Evolutionary conservation across 345 rosid genomes (phyloP), one percentile per base, ranked within the genome.

Genomic region (Psidium friedrichsthalianum): DNA sequence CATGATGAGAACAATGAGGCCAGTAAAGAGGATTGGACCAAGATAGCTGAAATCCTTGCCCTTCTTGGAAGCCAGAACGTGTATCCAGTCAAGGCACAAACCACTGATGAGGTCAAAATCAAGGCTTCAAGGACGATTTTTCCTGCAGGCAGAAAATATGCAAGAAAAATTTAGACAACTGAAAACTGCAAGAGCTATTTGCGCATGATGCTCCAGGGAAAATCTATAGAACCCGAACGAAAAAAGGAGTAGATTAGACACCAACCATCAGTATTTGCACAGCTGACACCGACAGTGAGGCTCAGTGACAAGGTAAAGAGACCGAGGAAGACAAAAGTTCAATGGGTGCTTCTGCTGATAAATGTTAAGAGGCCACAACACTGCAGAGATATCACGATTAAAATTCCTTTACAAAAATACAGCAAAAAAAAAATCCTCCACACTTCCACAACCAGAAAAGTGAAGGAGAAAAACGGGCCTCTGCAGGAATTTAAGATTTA

Each of bases 21-120:
- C 87, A 76, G 98, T 97, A 94, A 97, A 97, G 80, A 97, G 87
- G 87, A 97, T 90, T 52, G 98, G 99, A 89, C 96, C 98, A 82
- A 97, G 93, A 88, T 90, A 95, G 89, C 97, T 94, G 88, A 97
- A 97, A 86, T 97, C 99, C 89, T 94, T 91, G 88, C 99, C 99
- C 87, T 91, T 97, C 98, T 93, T 97, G 24, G 99, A 87, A 27
- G 99, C 99, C 98, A 97, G 95, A 97, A 97, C 84, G 99, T 95
- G 91, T 97, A 97, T 10, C 90, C 99, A 55, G 99, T 95, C 80
- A 95, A 90, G 83, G 98, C 92, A 42, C 83, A 90, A 20, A 95
- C 99, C 89, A 97, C 98, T 11, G 94, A 95, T 4, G 96, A 89
- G 42, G 99, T 97, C 87, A 97, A 90, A 88, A 97, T 91, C 83